Base-by-base conservation (phyloP, 805 yeast species). In the Saturnispora silvae region DNA sequence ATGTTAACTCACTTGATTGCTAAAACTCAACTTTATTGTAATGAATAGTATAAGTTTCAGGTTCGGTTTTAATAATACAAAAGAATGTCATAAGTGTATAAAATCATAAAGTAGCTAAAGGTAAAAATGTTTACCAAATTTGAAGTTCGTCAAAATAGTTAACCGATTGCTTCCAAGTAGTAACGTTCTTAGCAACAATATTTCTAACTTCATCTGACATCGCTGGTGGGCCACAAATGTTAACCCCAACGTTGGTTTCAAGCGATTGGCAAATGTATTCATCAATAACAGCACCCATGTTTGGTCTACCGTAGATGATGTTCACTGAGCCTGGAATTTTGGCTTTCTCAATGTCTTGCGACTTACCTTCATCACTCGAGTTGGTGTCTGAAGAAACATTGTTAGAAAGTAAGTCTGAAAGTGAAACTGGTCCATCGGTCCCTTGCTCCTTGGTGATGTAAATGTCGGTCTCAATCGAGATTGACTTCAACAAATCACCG, bases 121-220 rank as follows among this genome's bases (percentile, higher is more conserved):
- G n/a, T n/a, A n/a, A 28, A 28, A 13, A 7, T 5, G 16, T 5
- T 41, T 25, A 75, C 92, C 94, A 81, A 13, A 69, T 64, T 57
- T 78, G 84, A 31, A 79, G 65, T 50, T 80, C 86, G 52, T 83
- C 94, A 49, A 64, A 76, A 49, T 77, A 76, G 43, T 78, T 86
- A n/a, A 81, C 70, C 28, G 81, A 64, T 33, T 65, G 59, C 13
- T 64, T 52, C 29, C 57, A 55, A 23, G 56, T 43, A 26, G 61
- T 55, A 35, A 75, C 51, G 38, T 67, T 52, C 27, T 60, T 44
- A 1, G 68, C 62, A 4, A 75, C 68, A 3, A 67, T 52, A 29
- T 59, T 50, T 50, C 87, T 65, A 16, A 75, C 45, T 3, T 59
- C 64, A 48, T 77, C 85, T 22, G 57, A 63, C 60, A 68, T 59